Percentiles rank a stretch among this genome's conserved stretches.
phyloP scores from a whole-genome alignment of 2,329 filamentous ascomycete genomes.

The Dactylella cylindrospora region DNA sequence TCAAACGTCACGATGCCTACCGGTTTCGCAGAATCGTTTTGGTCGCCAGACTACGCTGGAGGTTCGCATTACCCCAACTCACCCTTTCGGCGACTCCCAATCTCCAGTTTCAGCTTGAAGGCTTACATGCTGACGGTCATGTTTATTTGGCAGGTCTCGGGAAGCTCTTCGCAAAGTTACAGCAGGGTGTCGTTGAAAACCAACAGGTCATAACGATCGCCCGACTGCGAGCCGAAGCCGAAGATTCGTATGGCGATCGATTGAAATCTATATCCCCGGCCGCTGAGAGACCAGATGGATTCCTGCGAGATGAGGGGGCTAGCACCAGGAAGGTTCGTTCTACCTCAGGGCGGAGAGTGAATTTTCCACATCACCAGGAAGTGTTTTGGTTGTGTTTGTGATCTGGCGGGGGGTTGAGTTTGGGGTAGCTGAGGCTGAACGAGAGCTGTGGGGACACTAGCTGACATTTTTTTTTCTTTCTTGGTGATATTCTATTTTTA shows the following conservation, averaged over 20 bases:
- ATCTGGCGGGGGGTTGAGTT: slow-evolving; percentile 23
- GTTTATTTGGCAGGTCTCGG: slow-evolving; percentile 66
- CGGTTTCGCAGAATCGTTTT: slow-evolving; percentile 93
- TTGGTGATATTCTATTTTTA: slow-evolving; percentile 45
- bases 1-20: slow-evolving; percentile 51
- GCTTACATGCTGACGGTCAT: slow-evolving; percentile 5
- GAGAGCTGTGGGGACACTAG: slow-evolving; percentile 18
- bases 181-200: slow-evolving; percentile 94
- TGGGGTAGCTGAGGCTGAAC: slow-evolving; percentile 40
- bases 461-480: slow-evolving; percentile 30
- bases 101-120: not conserved
- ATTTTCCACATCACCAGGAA: not conserved
- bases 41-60: slow-evolving; percentile 96
- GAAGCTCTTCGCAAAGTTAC: slow-evolving; percentile 92
- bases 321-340: slow-evolving; percentile 80
- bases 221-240: slow-evolving; percentile 90
- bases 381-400: slow-evolving; percentile 14
- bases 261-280: slow-evolving; percentile 79
- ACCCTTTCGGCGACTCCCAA: slow-evolving; percentile 17
- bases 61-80: slow-evolving; percentile 58
- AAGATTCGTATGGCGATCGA: slow-evolving; percentile 81
- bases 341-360: not conserved
- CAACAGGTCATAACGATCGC: slow-evolving; percentile 90
- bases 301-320: slow-evolving; percentile 87
- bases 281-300: slow-evolving; percentile 80